A percentile compares a stretch with the other conserved stretches of the same genome.
Evolutionary conservation across 2,329 filamentous ascomycete species (phyloP).

Genomic region (Pyricularia sp.): DNA sequence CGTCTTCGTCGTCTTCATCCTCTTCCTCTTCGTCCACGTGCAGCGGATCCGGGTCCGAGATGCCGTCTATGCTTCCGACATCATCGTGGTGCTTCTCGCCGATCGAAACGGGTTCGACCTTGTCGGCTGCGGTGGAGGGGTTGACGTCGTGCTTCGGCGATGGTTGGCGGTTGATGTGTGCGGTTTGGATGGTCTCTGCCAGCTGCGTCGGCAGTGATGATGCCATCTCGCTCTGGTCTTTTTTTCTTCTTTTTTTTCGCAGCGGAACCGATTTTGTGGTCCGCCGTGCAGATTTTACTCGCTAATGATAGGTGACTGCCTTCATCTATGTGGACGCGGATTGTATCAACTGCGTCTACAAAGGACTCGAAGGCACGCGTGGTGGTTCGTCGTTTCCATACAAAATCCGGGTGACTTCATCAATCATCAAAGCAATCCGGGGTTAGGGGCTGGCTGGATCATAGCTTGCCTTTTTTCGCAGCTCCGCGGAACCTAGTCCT

Average conservation of each 20-base stretch:
- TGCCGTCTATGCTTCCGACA: slow-evolving; percentile 21
- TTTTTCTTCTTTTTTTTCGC: not conserved
- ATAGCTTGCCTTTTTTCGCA: not conserved
- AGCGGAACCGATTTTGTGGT: not conserved
- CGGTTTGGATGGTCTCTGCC: slow-evolving; percentile 69
- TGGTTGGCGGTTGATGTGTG: slow-evolving; percentile 60
- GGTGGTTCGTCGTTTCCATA: not conserved
- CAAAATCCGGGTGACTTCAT: not conserved
- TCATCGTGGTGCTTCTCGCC: slow-evolving; percentile 25
- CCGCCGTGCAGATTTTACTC: not conserved
- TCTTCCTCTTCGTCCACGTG: slow-evolving; percentile 43
- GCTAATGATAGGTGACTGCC: not conserved
- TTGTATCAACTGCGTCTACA: not conserved
- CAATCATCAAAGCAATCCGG: not conserved
- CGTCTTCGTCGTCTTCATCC: slow-evolving; percentile 44
- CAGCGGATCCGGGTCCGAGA: slow-evolving; percentile 15
- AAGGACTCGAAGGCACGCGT: not conserved
- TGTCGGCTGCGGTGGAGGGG: slow-evolving; percentile 61
- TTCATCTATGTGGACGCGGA: not conserved
- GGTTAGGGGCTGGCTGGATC: not conserved
- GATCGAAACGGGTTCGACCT: slow-evolving; percentile 42
- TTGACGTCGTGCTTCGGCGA: slow-evolving; percentile 65
- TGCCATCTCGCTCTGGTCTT: slow-evolving; percentile 28
- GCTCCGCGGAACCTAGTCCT: not conserved
- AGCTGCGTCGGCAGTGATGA: slow-evolving; percentile 50